Base-by-base conservation (phyloP, 345 rosid genomes). In the Microthlaspi erraticum region DNA sequence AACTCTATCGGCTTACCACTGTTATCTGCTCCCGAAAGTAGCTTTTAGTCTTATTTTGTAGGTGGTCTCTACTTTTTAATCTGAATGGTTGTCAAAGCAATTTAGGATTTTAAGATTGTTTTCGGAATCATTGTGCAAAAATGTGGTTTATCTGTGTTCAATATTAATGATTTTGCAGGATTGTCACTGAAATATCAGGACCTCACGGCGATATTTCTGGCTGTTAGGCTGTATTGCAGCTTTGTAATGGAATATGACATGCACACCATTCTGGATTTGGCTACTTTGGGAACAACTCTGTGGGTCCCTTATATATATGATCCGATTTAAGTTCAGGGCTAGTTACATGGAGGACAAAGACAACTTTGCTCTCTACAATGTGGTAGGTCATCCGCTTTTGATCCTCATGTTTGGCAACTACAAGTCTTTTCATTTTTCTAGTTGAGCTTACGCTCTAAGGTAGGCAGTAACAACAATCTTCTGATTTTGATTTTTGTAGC, bases 271-370 rank as follows among this genome's bases (percentile, higher is more conserved):
- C 95, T 95, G 46, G 99, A 95, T 78, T 83, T 92, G 71, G 88
- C 98, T 63, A 95, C 99, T 3, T 73, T 92, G 81, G 98, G 77
- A 4, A 91, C 99, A 13, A 95, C 99, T 19, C 75, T 95, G 19
- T 95, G 99, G 99, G 99, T n/a, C n/a, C n/a, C n/a, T 95, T 80
- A 95, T 95, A 50, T 95, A 80, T 78, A 92, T 88, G 98, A 95
- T 95, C 78, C 96, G 96, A 34, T 92, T 92, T 83, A 92, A 87
- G 45, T 73, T 95, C 62, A 88, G 68, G 80, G 85, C 99, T 60
- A 90, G 96, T 79, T 95, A 95, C 83, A 92, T 95, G 98, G 97
- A 83, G 41, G 98, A 92, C 68, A 92, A 92, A 70, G 99, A 95
- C 80, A 95, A 92, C 81, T 95, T 95, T 77, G 91, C 97, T 8